phyloP scores from a whole-genome alignment of 2,329 filamentous ascomycete species.

The Aspergillus sp. region DNA sequence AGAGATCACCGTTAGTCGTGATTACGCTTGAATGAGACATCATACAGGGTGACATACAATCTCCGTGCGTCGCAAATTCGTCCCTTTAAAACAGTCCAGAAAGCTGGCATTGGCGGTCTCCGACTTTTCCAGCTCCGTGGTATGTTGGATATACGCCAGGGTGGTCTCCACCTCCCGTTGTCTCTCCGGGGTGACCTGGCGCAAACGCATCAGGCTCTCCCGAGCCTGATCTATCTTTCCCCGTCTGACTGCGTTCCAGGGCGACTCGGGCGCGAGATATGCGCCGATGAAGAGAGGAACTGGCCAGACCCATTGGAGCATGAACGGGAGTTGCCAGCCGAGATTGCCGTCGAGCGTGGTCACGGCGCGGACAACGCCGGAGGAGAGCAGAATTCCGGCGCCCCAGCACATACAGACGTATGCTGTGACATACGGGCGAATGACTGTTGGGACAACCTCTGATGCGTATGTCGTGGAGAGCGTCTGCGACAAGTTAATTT shows the following conservation, averaged over 20 bases:
- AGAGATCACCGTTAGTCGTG: background rate
- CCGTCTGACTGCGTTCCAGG: conserved; percentile 5
- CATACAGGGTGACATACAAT: conserved; percentile 41
- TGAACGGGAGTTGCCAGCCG: conserved; percentile 17
- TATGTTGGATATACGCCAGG: conserved; percentile 86
- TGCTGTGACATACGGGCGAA: conserved; percentile 29
- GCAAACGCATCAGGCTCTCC: conserved; percentile 1
- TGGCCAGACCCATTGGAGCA: conserved; percentile 20
- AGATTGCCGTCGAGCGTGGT: conserved; percentile 15
- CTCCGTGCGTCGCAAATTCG: conserved; percentile 72
- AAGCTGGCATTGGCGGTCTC: conserved; percentile 71
- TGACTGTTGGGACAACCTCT: conserved; percentile 30
- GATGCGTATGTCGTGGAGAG: conserved; percentile 23
- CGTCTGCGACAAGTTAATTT: background rate
- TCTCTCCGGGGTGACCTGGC: conserved; percentile 1
- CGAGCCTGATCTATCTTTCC: background rate
- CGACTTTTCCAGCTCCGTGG: conserved; percentile 71
- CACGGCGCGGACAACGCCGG: conserved; percentile 24
- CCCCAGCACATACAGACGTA: conserved; percentile 30
- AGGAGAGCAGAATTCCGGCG: conserved; percentile 23
- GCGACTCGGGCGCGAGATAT: conserved; percentile 31
- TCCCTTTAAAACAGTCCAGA: conserved; percentile 76
- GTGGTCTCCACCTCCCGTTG: conserved; percentile 52
- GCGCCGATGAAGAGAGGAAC: conserved; percentile 23
- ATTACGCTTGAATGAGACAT: background rate